Evolutionary conservation across 1,284 basidiomycete species (phyloP).

Genomic region (Earliella scabrosa): DNA sequence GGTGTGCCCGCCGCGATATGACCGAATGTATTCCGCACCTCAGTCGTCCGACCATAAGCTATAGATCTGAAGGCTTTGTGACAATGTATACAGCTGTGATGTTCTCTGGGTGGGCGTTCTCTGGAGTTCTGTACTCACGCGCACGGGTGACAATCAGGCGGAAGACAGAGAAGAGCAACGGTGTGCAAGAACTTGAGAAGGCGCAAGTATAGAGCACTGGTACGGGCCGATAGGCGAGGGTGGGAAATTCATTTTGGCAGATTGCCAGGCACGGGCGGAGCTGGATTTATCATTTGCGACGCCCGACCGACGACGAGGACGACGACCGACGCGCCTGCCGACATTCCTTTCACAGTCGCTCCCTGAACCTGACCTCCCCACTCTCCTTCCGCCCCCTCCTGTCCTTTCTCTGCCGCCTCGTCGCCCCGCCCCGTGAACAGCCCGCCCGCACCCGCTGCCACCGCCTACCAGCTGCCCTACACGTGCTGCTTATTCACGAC

Average conservation of each 20-base stretch:
- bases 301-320: conserved; percentile 16
- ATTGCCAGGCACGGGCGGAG: conserved; percentile 14
- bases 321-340: conserved; percentile 17
- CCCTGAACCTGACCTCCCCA: conserved; percentile 14
- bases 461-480: too few species aligned
- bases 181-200: too few species aligned
- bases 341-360: conserved; percentile 23
- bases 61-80: too few species aligned
- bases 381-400: conserved; percentile 4
- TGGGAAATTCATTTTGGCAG: conserved; percentile 8
- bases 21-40: too few species aligned
- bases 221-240: neutral
- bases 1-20: too few species aligned
- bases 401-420: neutral
- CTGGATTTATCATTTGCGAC: neutral
- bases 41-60: too few species aligned
- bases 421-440: conserved; percentile 6
- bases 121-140: too few species aligned
- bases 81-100: too few species aligned
- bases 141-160: too few species aligned
- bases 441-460: conserved; percentile 9
- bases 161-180: too few species aligned
- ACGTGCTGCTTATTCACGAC: conserved; percentile 31
- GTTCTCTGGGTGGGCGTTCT: too few species aligned
- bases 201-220: too few species aligned